These are phyloP conservation scores for Camellia japonica DNA, from an alignment of 148 eudicot species.

Conservation along the genomic window DNA sequence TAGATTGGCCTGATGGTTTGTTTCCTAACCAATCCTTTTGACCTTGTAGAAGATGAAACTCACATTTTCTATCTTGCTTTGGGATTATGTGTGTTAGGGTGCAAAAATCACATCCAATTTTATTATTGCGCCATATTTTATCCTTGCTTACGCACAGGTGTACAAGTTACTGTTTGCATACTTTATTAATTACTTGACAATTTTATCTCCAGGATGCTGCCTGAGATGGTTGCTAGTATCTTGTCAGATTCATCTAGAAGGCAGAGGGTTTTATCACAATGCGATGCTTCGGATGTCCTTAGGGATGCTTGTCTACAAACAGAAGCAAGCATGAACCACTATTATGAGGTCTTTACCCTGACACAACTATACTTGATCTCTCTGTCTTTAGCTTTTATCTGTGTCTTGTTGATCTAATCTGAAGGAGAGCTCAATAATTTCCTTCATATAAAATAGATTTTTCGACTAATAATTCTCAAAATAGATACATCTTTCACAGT, in stretches of 20 bases:
- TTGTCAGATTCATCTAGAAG: conserved; percentile 65
- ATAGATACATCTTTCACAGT: too few species aligned
- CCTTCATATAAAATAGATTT: too few species aligned
- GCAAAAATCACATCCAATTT: not conserved
- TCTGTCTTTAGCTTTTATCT: not conserved
- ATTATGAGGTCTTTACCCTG: conserved; percentile 68
- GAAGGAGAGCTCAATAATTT: too few species aligned
- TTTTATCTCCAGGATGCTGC: conserved; percentile 60
- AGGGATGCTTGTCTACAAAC: conserved; percentile 76
- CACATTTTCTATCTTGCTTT: not conserved
- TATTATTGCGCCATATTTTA: not conserved
- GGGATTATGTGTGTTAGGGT: not conserved
- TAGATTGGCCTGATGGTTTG: not conserved
- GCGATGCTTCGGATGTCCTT: conserved; percentile 90
- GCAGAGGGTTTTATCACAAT: conserved; percentile 62
- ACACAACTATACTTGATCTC: conserved; percentile 6
- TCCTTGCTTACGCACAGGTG: not conserved
- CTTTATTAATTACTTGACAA: not conserved
- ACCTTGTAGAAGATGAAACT: not conserved
- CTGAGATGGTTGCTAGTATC: conserved; percentile 64
- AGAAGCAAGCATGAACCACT: conserved; percentile 65
- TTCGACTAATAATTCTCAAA: too few species aligned
- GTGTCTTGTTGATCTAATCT: not conserved
- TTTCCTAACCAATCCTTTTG: not conserved
- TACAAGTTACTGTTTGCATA: not conserved